These are phyloP conservation scores for Draba incana DNA, from an alignment of 345 rosid genomes.

Conservation along the genomic window DNA sequence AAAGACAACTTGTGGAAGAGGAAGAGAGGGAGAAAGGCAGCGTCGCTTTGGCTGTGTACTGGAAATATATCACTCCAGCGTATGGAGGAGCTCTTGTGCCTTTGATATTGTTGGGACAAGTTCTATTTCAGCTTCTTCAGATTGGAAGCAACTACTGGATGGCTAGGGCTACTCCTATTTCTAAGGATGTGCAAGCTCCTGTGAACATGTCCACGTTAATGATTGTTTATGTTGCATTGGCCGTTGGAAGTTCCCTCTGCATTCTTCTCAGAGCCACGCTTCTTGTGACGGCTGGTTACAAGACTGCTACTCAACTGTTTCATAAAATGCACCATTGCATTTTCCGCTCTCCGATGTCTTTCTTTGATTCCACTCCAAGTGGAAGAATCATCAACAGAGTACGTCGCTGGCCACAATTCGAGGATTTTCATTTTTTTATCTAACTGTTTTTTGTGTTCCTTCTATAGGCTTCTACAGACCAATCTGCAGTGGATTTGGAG, in stretches of 20 bases:
- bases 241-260: slow-evolving; percentile 64
- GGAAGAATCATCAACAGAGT: slow-evolving; percentile 76
- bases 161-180: slow-evolving; percentile 81
- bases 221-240: slow-evolving; percentile 58
- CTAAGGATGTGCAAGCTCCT: slow-evolving; percentile 54
- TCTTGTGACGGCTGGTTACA: slow-evolving; percentile 61
- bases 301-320: slow-evolving; percentile 72
- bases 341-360: slow-evolving; percentile 79
- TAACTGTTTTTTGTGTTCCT: neutral
- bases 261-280: slow-evolving; percentile 56
- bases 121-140: slow-evolving; percentile 66
- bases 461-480: slow-evolving; percentile 82
- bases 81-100: slow-evolving; percentile 81
- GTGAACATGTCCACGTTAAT: slow-evolving; percentile 54
- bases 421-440: neutral
- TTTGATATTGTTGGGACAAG: slow-evolving; percentile 61
- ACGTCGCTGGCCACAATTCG: slow-evolving; percentile 26
- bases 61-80: slow-evolving; percentile 68
- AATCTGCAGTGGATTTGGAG: slow-evolving; percentile 60
- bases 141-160: slow-evolving; percentile 90
- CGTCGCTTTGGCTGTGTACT: slow-evolving; percentile 64
- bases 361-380: slow-evolving; percentile 86
- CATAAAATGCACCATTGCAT: slow-evolving; percentile 66
- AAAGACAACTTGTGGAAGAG: slow-evolving; percentile 71
- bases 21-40: slow-evolving; percentile 88